Percentiles rank a stretch among this genome's conserved stretches.
These are phyloP conservation scores for Trichocomaceae sp. DNA, from an alignment of 2,329 filamentous ascomycete genomes.

Conservation along the genomic window DNA sequence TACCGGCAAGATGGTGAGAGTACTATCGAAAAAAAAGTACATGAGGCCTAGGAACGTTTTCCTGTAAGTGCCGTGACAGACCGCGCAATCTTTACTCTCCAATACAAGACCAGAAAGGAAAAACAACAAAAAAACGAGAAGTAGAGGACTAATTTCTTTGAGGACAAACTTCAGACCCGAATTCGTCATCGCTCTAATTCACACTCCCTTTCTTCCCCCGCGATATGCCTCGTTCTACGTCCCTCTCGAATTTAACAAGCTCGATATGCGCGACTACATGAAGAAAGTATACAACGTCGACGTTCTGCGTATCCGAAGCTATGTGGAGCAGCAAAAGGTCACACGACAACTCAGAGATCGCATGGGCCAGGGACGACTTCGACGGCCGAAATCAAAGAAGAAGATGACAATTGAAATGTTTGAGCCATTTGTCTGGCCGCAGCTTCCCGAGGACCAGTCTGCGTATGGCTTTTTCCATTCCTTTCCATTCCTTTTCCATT, in stretches of 20 bases:
- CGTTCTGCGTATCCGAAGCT: conserved; percentile 67
- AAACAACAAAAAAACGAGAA: neutral
- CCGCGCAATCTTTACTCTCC: neutral
- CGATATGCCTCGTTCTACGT: conserved; percentile 86
- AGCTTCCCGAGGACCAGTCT: conserved; percentile 55
- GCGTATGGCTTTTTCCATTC: conserved; percentile 38
- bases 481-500: conserved; percentile 1
- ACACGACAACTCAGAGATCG: conserved; percentile 36
- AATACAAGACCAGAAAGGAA: neutral
- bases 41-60: conserved; percentile 27
- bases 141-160: neutral
- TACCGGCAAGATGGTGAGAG: neutral
- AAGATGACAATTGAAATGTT: conserved; percentile 91
- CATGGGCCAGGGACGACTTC: conserved; percentile 51
- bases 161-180: conserved; percentile 55
- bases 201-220: conserved; percentile 63
- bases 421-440: conserved; percentile 83
- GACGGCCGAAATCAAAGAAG: conserved; percentile 69
- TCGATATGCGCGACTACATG: conserved; percentile 93
- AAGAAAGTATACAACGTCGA: conserved; percentile 76
- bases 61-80: conserved; percentile 45
- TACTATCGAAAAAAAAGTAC: neutral
- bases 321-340: conserved; percentile 63
- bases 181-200: conserved; percentile 72
- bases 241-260: conserved; percentile 87